Evolutionary conservation across 2,329 filamentous ascomycete species (phyloP), one percentile per base, ranked within the genome.

Genomic region (Akanthomyces lecanii): DNA sequence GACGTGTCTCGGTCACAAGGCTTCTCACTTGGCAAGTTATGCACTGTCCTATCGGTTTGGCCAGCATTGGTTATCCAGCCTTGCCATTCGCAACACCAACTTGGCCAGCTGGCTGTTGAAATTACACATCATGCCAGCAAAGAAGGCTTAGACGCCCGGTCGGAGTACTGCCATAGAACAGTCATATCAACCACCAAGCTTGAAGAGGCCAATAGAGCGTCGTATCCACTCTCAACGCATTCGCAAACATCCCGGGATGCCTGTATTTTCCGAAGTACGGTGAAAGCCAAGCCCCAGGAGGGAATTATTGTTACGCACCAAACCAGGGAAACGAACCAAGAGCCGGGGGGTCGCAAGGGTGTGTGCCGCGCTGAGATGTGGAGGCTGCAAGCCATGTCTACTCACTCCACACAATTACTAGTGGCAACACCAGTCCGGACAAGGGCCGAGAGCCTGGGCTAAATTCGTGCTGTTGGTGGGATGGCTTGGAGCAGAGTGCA

Each of bases 361-460:
- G 33, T 30, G 16, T 33, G 18, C 25, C 14, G 23, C 36, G 33
- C n/a, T 21, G 36, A 30, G 33, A 47, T 48, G 58, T 42, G 58
- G 58, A 51, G 48, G 36, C 30, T 47, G 50, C 48, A 54, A 21
- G 28, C 50, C 51, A 48, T 25, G 50, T 36, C 59, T 30, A 25
- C 59, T 6, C 59, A 52, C 59, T 48, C 59, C 50, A 54, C 59
- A 61, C 59, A 12, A 5, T 28, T 6, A 36, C 33, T 36, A 56
- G 53, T 56, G 53, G 45, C 53, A 56, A 56, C 25, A 25, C 21
- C 50, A 18, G 40, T n/a, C 50, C 59, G 40, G 59, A 61, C 59
- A 61, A 61, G 59, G 59, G 50, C 59, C 59, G 50, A 61, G 21
- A 61, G 59, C 40, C 50, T 61, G 50, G 50, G 40, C 59, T 53